Conservation (phyloP, 192 early-diverging fungal species). For the Chytriomyces sp. region DNA sequence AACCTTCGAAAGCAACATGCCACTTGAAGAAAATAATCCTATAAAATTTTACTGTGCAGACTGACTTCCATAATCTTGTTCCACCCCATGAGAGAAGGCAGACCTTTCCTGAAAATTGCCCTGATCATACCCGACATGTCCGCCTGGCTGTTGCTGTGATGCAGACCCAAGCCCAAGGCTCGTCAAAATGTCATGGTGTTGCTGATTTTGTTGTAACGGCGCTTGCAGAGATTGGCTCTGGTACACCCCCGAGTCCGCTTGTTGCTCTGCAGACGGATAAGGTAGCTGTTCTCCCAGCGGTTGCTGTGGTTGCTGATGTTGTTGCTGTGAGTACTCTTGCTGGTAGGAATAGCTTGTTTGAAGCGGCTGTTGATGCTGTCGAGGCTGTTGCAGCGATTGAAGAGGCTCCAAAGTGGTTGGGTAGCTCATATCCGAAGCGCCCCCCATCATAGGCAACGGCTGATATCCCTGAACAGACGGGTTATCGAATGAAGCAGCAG, state of each 20-base stretch:
- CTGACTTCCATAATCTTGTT: too few relatives aligned
- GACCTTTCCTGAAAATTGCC: too few relatives aligned
- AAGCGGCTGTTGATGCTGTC: background rate
- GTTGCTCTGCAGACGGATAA: too few relatives aligned
- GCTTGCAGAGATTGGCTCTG: background rate
- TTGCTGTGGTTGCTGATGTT: background rate
- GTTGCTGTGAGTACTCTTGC: background rate
- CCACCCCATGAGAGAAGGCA: too few relatives aligned
- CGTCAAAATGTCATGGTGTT: background rate
- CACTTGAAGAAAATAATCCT: too few relatives aligned
- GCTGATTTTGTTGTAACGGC: background rate
- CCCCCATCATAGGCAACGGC: too few relatives aligned
- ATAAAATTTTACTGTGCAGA: too few relatives aligned
- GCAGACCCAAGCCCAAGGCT: background rate
- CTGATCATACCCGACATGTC: background rate
- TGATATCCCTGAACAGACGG: too few relatives aligned
- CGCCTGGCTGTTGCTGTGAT: background rate
- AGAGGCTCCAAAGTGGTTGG: too few relatives aligned
- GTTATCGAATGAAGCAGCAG: too few relatives aligned
- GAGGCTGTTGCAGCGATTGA: background rate
- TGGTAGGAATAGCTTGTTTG: background rate
- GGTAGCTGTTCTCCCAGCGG: background rate
- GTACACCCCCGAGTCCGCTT: background rate
- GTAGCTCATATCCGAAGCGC: too few relatives aligned
- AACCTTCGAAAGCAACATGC: too few relatives aligned